Conservation (phyloP, 345 rosid genomes). For the Lenwebbia sp. region DNA sequence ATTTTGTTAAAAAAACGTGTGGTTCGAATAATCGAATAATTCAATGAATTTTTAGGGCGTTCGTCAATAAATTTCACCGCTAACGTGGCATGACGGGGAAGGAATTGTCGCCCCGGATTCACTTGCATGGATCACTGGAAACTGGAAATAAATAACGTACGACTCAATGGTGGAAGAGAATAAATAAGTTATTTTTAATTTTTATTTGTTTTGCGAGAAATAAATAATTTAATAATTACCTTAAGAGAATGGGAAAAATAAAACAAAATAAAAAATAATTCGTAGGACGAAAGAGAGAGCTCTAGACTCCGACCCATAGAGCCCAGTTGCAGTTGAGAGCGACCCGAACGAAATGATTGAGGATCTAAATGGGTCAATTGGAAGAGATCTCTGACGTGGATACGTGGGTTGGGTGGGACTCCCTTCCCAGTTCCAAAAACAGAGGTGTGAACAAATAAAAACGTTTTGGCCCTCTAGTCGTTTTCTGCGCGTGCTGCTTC, state of each 20-base stretch:
- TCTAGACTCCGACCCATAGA: neutral
- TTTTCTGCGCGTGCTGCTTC: neutral
- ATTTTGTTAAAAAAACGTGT: no score
- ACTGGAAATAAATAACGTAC: neutral
- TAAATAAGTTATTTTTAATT: neutral
- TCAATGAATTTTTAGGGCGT: neutral
- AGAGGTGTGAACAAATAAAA: neutral
- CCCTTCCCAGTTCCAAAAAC: neutral
- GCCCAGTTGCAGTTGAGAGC: neutral
- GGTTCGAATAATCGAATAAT: no score
- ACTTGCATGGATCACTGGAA: neutral
- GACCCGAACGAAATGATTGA: neutral
- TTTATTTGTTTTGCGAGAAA: neutral
- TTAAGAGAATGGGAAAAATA: neutral
- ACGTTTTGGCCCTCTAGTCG: neutral
- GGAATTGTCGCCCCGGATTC: rapidly evolving
- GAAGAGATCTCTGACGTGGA: neutral
- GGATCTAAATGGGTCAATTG: neutral
- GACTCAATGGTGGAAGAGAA: neutral
- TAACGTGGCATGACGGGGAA: neutral
- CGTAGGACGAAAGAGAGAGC: neutral
- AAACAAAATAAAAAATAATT: neutral
- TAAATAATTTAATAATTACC: neutral
- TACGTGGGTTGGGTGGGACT: neutral
- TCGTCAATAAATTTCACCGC: no score